A percentile compares a stretch with the other conserved stretches of the same genome.
These are phyloP conservation scores for Hypoxylon sp. DNA, from an alignment of 2,329 filamentous ascomycete species.

Conservation along the genomic window DNA sequence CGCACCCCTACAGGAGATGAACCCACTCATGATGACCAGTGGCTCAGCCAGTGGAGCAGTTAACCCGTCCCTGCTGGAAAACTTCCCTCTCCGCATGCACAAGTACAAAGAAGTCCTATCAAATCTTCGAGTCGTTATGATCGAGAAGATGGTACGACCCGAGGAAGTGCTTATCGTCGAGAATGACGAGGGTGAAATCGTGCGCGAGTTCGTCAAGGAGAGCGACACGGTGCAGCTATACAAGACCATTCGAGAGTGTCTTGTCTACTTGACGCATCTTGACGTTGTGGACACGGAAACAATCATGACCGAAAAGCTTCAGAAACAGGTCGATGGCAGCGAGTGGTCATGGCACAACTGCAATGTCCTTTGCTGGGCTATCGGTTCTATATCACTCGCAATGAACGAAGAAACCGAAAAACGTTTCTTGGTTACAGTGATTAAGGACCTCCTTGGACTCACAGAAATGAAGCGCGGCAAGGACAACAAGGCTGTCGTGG, in stretches of 20 bases:
- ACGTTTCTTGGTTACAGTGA: conserved; percentile 96
- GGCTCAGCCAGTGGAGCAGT: conserved; percentile 83
- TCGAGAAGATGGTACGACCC: conserved; percentile 98
- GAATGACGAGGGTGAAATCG: conserved; percentile 98
- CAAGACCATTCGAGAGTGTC: conserved; percentile 97
- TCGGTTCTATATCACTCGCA: conserved; percentile 96
- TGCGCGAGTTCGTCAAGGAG: conserved; percentile 99
- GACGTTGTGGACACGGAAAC: conserved; percentile 97
- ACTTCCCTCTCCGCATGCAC: conserved; percentile 95
- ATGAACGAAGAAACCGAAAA: conserved; percentile 99
- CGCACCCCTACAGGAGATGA: conserved; percentile 91
- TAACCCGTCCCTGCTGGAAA: conserved; percentile 85
- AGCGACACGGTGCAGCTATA: conserved; percentile 99
- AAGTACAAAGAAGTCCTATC: conserved; percentile 96
- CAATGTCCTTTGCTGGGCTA: conserved; percentile 99
- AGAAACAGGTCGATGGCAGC: conserved; percentile 90
- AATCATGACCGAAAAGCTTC: conserved; percentile 99
- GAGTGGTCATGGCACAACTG: conserved; percentile 99
- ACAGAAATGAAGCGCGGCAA: conserved; percentile 99
- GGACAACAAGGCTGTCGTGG: conserved; percentile 99
- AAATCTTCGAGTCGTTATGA: conserved; percentile 97
- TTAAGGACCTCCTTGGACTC: conserved; percentile 95
- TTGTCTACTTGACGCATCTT: conserved; percentile 96
- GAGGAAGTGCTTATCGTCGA: conserved; percentile 99
- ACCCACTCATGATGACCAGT: conserved; percentile 86